phyloP scores from a whole-genome alignment of 2,329 filamentous ascomycete genomes.

The Colletotrichum ledebouriae region DNA sequence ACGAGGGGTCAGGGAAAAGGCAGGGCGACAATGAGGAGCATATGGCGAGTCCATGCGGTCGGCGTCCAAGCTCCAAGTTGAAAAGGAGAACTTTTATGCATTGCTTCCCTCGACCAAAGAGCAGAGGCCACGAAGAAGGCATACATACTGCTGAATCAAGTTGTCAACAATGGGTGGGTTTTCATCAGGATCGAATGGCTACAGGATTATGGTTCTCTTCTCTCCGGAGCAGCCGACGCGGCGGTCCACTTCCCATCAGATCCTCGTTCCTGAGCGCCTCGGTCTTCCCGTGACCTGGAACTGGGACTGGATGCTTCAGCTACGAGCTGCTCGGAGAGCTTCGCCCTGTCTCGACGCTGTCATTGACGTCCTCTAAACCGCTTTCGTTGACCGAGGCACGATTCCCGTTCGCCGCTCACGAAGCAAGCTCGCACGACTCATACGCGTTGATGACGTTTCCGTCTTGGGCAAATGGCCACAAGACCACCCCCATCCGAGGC shows the following conservation, averaged over 20 bases:
- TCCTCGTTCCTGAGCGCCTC: conserved; percentile 18
- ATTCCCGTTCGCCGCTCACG: not conserved
- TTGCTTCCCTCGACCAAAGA: not conserved
- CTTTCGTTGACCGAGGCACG: conserved; percentile 29
- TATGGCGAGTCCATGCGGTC: conserved; percentile 21
- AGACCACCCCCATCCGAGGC: conserved; percentile 7
- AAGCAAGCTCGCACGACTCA: conserved; percentile 18
- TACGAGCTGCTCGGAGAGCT: not conserved
- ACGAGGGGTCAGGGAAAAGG: not conserved
- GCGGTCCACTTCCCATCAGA: conserved; percentile 26
- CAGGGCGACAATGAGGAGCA: not conserved
- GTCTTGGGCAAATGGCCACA: conserved; percentile 32
- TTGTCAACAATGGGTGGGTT: no score
- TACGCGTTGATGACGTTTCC: conserved; percentile 39
- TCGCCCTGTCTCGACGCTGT: not conserved
- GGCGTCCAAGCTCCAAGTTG: not conserved
- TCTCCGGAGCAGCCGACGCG: conserved; percentile 27
- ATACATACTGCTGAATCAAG: not conserved
- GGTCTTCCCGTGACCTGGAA: conserved; percentile 23
- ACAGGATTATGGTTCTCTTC: not conserved
- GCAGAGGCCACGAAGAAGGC: conserved; percentile 7
- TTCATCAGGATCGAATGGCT: not conserved
- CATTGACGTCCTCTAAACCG: conserved; percentile 7
- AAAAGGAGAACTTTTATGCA: conserved; percentile 18
- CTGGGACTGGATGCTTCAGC: no score